Base-by-base conservation (phyloP, 306 rosid genomes). In the Cucurbita maxima region DNA sequence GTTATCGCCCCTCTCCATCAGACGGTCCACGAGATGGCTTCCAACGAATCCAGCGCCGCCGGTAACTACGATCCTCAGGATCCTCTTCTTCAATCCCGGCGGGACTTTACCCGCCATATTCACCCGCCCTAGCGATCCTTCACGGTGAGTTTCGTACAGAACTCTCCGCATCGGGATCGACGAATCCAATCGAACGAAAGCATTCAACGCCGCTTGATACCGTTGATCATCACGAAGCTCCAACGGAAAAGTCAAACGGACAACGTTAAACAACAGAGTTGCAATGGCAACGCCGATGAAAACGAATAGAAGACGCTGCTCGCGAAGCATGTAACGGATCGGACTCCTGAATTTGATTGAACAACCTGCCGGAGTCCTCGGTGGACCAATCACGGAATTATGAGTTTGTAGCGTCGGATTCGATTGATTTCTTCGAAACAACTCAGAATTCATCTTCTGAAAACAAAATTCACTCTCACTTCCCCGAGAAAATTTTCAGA, bases 11-110 rank as follows among this genome's bases (percentile, higher is more conserved):
- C 96, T 64, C 25, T 84, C 90, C 0, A 93, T 87, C 82, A 93
- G 61, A 72, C 96, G 97, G 78, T 93, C 98, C 50, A 93, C 98
- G 3, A 93, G 86, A 70, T 93, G 98, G 79, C 97, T 90, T 36
- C 97, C 97, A 0, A 93, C 98, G 83, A 93, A 93, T 72, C 98
- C 98, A 3, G 98, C 98, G 53, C 98, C 98, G 41, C 97, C 98
- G 0, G 98, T 93, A 3, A 93, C 92, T 53, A 93, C 74, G 10
- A 93, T 72, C 82, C 98, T 80, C 83, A 74, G 79, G 19, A 38
- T 79, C 81, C 77, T 89, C 47, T 44, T 76, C 58, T 51, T 80
- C 83, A 76, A 12, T 19, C 78, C 85, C 67, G 44, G 58, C 1
- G 90, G 88, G 0, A 89, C 73, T 77, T 72, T 89, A 57, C 83